Percentiles rank a stretch among this genome's conserved stretches.
These are phyloP conservation scores for Coleophoma eucalyptorum DNA, from an alignment of 2,329 filamentous ascomycete genomes.

Conservation along the genomic window DNA sequence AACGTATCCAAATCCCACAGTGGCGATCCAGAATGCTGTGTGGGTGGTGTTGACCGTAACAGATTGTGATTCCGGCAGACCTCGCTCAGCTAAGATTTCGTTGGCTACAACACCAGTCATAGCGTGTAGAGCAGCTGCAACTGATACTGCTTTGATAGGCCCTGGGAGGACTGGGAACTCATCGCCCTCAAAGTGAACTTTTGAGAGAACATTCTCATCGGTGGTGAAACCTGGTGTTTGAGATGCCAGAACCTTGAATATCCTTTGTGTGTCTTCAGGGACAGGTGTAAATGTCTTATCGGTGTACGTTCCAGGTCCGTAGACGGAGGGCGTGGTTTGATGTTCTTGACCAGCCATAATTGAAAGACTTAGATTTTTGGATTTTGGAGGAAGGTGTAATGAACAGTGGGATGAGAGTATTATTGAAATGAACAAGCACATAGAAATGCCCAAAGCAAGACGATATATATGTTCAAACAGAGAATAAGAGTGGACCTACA, in stretches of 20 bases:
- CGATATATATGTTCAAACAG: too few species aligned
- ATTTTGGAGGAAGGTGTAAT: neutral
- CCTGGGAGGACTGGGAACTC: constrained; percentile 36
- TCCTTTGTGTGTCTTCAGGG: constrained; percentile 30
- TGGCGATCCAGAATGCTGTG: constrained; percentile 5
- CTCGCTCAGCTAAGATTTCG: constrained; percentile 30
- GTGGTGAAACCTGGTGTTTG: constrained; percentile 36
- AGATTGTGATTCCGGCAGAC: constrained; percentile 1
- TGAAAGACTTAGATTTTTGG: neutral
- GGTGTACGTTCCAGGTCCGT: constrained; percentile 36
- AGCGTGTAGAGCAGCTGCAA: constrained; percentile 36
- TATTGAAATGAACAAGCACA: too few species aligned
- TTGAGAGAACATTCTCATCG: constrained; percentile 25
- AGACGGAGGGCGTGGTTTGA: constrained; percentile 13
- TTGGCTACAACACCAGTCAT: constrained; percentile 39
- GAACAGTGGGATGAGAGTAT: neutral
- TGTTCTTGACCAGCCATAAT: neutral
- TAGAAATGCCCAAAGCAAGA: too few species aligned
- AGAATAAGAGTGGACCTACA: too few species aligned
- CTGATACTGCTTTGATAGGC: constrained; percentile 37
- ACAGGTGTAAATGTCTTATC: constrained; percentile 33
- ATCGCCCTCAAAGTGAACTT: constrained; percentile 35
- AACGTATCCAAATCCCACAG: neutral
- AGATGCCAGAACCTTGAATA: constrained; percentile 33
- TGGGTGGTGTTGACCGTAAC: constrained; percentile 10